phyloP scores from a whole-genome alignment of 2,329 filamentous ascomycete species.

The Diaporthe caulivora region DNA sequence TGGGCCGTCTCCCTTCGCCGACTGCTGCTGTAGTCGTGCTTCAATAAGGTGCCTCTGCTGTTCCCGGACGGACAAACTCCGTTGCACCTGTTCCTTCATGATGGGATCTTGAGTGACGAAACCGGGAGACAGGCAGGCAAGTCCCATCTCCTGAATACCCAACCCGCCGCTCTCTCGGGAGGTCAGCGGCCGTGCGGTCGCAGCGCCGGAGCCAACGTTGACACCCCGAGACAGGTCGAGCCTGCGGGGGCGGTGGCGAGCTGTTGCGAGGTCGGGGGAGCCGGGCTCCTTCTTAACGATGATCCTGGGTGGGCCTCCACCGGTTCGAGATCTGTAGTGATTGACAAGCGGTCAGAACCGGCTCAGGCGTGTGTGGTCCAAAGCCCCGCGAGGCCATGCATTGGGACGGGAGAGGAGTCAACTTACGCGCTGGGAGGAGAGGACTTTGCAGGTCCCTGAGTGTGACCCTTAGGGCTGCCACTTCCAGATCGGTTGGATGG shows the following conservation, averaged over 20 bases:
- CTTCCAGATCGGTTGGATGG: conserved; percentile 61
- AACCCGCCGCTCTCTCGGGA: conserved; percentile 77
- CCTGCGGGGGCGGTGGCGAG: conserved; percentile 80
- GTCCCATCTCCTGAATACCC: conserved; percentile 90
- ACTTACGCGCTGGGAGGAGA: conserved; percentile 73
- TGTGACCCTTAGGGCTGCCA: conserved; percentile 63
- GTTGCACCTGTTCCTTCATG: conserved; percentile 94
- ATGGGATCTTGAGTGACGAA: conserved; percentile 97
- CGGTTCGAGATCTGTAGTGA: conserved; percentile 62
- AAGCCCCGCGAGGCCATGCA: conserved; percentile 34
- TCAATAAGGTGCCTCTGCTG: conserved; percentile 97
- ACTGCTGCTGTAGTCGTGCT: conserved; percentile 87
- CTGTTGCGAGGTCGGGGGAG: conserved; percentile 68
- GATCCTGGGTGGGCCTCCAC: conserved; percentile 77
- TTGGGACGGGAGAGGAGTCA: conserved; percentile 21
- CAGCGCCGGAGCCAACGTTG: conserved; percentile 61
- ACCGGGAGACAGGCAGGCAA: conserved; percentile 94
- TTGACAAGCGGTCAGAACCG: conserved; percentile 37
- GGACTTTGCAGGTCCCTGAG: conserved; percentile 59
- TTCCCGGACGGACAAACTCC: conserved; percentile 92
- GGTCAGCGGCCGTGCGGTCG: conserved; percentile 80
- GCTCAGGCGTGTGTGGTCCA: conserved; percentile 42
- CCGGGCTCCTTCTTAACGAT: conserved; percentile 97
- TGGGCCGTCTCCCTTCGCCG: conserved; percentile 80
- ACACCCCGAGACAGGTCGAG: conserved; percentile 81